A percentile compares a stretch with the other conserved stretches of the same genome.
Conservation (phyloP, 176 grass and related monocot genomes). For the Oryza officinalis region DNA sequence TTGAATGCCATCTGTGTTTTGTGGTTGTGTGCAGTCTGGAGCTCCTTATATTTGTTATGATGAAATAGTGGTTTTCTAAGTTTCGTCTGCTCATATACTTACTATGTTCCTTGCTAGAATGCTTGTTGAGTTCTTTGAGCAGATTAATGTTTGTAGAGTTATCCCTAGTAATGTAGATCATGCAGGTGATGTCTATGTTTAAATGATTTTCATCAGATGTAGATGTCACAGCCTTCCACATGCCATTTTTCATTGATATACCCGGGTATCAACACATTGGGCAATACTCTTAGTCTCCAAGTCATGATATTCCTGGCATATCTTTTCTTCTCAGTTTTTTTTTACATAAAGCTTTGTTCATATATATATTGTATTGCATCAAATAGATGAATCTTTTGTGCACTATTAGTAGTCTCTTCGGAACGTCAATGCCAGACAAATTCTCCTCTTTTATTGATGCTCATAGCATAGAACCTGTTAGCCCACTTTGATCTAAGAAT, state of each 20-base stretch:
- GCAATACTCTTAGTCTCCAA: background rate
- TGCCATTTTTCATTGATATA: constrained; percentile 2
- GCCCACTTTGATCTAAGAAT: constrained; percentile 2
- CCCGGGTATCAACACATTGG: background rate
- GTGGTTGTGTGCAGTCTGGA: background rate
- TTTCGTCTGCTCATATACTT: background rate
- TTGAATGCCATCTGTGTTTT: constrained; percentile 22
- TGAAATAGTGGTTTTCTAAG: constrained; percentile 1
- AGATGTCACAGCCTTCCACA: background rate
- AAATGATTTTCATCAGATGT: background rate
- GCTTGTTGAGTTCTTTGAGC: background rate
- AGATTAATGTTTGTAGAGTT: constrained; percentile 9
- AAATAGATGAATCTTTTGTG: background rate
- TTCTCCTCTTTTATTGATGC: background rate
- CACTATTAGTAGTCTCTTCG: background rate
- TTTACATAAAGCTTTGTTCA: background rate
- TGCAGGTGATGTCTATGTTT: background rate
- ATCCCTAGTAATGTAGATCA: constrained; percentile 2
- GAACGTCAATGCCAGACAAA: background rate
- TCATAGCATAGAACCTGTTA: background rate
- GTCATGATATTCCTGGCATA: background rate
- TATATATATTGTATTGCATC: background rate
- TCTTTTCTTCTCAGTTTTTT: constrained; percentile 8
- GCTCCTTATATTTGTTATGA: constrained; percentile 14
- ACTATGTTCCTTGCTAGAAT: background rate